These are phyloP conservation scores for Protoeuglena noctilucae DNA, from an alignment of 139 green algal genomes.

Conservation along the genomic window DNA sequence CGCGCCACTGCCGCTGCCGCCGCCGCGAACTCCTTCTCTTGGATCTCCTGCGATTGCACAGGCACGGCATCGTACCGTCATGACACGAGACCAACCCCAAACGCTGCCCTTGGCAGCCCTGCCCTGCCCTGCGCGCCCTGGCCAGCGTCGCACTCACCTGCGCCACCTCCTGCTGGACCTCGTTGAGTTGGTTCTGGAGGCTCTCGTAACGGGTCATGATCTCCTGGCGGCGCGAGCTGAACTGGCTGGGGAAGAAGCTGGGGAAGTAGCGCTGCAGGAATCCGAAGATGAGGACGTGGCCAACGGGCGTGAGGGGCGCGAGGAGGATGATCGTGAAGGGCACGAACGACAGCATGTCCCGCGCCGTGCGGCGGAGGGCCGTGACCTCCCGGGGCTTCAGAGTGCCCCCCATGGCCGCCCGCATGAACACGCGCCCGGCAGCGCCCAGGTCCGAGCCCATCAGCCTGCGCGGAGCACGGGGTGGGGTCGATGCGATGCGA, in stretches of 20 bases:
- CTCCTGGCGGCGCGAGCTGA: constrained; percentile 68
- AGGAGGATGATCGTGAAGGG: constrained; percentile 97
- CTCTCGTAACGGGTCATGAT: constrained; percentile 32
- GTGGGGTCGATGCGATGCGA: no score
- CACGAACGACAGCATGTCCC: constrained; percentile 83
- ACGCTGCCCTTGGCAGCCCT: no score
- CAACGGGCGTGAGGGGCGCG: constrained; percentile 82
- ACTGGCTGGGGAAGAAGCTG: constrained; percentile 88
- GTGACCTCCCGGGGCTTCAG: constrained; percentile 79
- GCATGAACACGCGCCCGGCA: constrained; percentile 46
- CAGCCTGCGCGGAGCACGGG: no score
- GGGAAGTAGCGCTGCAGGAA: constrained; percentile 98
- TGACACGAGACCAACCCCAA: no score
- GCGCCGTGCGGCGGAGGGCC: constrained; percentile 70
- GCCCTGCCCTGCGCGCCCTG: no score
- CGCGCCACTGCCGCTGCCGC: no score
- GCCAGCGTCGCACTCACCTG: no score
- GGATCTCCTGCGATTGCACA: no score
- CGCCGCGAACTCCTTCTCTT: no score
- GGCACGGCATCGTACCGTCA: no score
- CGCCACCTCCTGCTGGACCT: background rate
- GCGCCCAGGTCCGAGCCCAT: constrained; percentile 48
- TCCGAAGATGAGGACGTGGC: constrained; percentile 91
- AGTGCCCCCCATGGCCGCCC: constrained; percentile 50
- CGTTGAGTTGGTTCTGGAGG: background rate